Evolutionary conservation across 305 asterid species (phyloP), one percentile per base, ranked within the genome.

Genomic region (Plantago lanceolata): DNA sequence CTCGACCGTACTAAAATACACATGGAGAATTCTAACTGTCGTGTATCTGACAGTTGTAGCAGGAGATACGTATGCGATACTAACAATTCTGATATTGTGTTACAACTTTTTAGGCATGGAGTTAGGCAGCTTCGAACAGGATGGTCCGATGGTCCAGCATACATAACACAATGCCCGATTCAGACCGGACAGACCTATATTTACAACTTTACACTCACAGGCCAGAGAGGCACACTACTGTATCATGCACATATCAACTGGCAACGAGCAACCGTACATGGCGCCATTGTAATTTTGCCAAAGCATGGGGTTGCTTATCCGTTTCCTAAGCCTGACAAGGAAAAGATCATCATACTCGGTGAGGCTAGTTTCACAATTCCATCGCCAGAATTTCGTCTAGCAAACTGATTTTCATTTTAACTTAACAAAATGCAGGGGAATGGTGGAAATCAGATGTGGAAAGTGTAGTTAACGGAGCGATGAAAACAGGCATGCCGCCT

Each of bases 401-500:
- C 0, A 31, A 24, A 15, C 54, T 63, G 65, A 55, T 4, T 6
- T 28, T 9, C 16, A 16, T 14, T 47, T 6, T n/a, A 24, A 21
- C n/a, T 16, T 43, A 3, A 9, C 20, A 8, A 21, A 17, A 18
- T 77, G 76, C 61, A 84, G 95, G 91, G 60, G 91, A 86, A 61
- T 86, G 91, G 95, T 86, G 95, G 95, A 86, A 84, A 24, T 71
- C 87, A 35, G 87, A 86, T 29, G 84, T 84, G 35, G 87, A 86
- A 68, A 71, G 57, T 21, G 83, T 86, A 64, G 80, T 86, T 59
- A 79, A 84, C 57, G 73, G 66, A 44, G 86, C 86, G 1, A 67
- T 72, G 95, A 60, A 62, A 58, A 54, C 65, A 19, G 95, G 95
- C 8, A 14, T 4, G 68, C 71, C 95, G 17, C 91, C 95, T 9